phyloP scores from a whole-genome alignment of 2,329 filamentous ascomycete species.

The Chaetomiaceae sp. region DNA sequence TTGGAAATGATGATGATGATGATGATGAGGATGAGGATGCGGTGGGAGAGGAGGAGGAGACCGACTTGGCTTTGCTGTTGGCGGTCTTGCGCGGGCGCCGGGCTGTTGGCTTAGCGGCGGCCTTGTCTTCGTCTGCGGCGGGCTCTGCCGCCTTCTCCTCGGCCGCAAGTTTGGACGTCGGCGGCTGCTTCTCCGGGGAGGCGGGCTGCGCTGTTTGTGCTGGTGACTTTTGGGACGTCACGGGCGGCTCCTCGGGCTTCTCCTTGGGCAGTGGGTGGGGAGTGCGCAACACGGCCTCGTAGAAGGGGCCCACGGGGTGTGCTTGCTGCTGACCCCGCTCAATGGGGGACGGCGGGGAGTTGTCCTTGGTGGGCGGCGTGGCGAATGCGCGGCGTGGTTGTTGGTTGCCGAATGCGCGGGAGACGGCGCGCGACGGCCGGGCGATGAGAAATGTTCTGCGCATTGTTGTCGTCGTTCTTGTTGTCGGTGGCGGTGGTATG shows the following conservation, averaged over 20 bases:
- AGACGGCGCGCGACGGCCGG: conserved; percentile 19
- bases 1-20: conserved; percentile 7
- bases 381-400: conserved; percentile 22
- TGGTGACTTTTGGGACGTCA: conserved; percentile 30
- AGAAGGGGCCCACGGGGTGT: conserved; percentile 52
- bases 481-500: neutral
- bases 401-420: conserved; percentile 13
- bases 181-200: neutral
- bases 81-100: conserved; percentile 10
- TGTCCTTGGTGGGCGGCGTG: conserved; percentile 23
- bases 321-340: conserved; percentile 31
- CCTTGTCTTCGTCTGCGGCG: conserved; percentile 6
- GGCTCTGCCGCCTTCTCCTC: conserved; percentile 11
- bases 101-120: conserved; percentile 5
- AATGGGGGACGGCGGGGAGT: conserved; percentile 12
- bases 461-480: conserved; percentile 14
- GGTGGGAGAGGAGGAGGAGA: conserved; percentile 17
- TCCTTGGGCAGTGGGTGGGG: conserved; percentile 36
- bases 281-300: conserved; percentile 48
- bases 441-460: conserved; percentile 19
- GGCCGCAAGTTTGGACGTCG: conserved; percentile 18
- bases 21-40: conserved; percentile 16
- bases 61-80: conserved; percentile 22
- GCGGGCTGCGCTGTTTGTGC: too few species aligned
- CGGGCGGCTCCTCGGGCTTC: conserved; percentile 41